Evolutionary conservation across 2,329 filamentous ascomycete species (phyloP).

Genomic region (Paecilomyces fulvus): DNA sequence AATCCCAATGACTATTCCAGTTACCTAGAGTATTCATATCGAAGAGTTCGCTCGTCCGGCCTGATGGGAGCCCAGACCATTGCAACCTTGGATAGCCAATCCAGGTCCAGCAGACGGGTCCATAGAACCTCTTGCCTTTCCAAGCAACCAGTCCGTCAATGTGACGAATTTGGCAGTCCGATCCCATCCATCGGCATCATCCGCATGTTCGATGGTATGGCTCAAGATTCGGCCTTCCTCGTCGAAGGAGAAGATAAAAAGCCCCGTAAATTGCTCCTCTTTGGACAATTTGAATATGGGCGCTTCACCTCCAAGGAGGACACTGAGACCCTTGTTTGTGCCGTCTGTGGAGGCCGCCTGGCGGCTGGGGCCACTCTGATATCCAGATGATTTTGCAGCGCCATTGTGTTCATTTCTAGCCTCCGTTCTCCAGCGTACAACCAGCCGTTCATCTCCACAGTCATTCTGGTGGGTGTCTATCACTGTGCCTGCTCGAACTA

Average conservation of each 20-base stretch:
- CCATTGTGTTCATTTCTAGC: constrained; percentile 23
- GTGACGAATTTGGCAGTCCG: constrained; percentile 78
- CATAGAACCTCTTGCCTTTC: constrained; percentile 55
- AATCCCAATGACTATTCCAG: not conserved
- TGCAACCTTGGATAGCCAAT: constrained; percentile 19
- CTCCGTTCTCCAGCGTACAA: constrained; percentile 79
- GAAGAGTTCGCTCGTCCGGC: not conserved
- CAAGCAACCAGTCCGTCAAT: constrained; percentile 88
- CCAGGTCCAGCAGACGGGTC: constrained; percentile 19
- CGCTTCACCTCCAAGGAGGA: constrained; percentile 46
- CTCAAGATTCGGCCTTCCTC: constrained; percentile 70
- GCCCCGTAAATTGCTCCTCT: constrained; percentile 72
- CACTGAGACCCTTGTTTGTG: constrained; percentile 33
- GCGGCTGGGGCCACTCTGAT: constrained; percentile 4
- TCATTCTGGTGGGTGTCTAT: constrained; percentile 26
- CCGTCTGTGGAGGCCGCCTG: constrained; percentile 17
- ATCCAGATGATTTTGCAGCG: constrained; percentile 7
- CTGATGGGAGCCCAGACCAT: constrained; percentile 5
- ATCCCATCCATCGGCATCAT: constrained; percentile 77
- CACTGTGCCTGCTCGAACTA: constrained; percentile 52
- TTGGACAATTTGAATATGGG: constrained; percentile 44
- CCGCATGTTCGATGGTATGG: constrained; percentile 90
- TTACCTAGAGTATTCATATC: not conserved
- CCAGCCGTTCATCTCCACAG: constrained; percentile 61
- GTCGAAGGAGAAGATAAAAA: constrained; percentile 97